Evolutionary conservation across 2,329 filamentous ascomycete genomes (phyloP), one percentile per base, ranked within the genome.

Genomic region (Ophiostoma ulmi): DNA sequence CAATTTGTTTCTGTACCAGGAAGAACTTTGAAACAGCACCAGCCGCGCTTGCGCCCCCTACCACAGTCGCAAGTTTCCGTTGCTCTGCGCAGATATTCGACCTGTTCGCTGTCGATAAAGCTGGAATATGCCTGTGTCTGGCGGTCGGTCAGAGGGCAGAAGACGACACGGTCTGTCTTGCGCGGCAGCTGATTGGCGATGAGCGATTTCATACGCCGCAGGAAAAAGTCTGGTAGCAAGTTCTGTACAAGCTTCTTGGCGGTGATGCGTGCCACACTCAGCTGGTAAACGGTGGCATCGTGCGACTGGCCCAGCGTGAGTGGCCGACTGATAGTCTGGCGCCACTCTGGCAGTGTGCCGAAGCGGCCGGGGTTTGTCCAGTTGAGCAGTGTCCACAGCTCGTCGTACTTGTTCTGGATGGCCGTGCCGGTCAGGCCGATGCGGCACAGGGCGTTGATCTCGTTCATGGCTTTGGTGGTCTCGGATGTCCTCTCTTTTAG

Each of bases 321-420:
- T 0, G 94, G 95, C 31, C 89, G 86, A 69, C 90, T 89, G 72
- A 99, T 92, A 52, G 86, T 88, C 26, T 86, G 83, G 76, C 88
- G 90, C 95, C 95, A 99, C 61, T 91, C 91, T 5, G 86, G 82
- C 11, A 91, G 76, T 0, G 83, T 83, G 20, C 86, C 87, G 70
- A 89, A 86, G 66, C 85, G 80, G 0, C 93, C 94, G 0, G 95
- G 95, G 75, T 96, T 95, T 0, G 93, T 94, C 95, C 95, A 99
- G 78, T 99, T 97, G 2, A 99, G 83, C 0, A 99, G 83, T 0
- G 93, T 96, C 94, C 94, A 99, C 0, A 99, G 85, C 78, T 99
- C 95, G 77, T 97, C 93, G 78, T 99, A 99, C 74, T 92, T 95
- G 79, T 99, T 99, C 78, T 99, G 95, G 64, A 99, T 97, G 0